Base-by-base conservation (phyloP, 208 protist genomes). In the Trypanosoma brucei region DNA sequence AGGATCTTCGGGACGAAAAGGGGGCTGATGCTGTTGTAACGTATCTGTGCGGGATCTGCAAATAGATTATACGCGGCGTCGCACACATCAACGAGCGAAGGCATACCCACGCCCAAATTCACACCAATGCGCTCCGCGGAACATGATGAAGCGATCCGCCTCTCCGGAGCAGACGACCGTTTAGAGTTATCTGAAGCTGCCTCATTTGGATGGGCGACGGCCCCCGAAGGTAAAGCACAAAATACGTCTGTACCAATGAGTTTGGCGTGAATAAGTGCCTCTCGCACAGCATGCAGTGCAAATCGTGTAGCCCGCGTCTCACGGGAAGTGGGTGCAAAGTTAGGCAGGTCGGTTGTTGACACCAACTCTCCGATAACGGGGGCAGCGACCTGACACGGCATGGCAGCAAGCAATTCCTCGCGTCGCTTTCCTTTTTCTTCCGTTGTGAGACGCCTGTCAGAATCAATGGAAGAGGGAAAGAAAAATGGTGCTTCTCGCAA, bases 1-100 rank as follows among this genome's bases (percentile, higher is more conserved):
- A 99, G 70, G 31, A 98, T 98, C 61, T 95, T 93, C 2, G 98
- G 98, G 14, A 99, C 84, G 67, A 99, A 98, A 42, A 94, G 84
- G 1, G 96, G 94, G 58, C 85, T 81, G 55, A 99, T 76, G 70
- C 68, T 78, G 45, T 58, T 79, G 68, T 78, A 83, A 55, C 84
- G 74, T 42, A 83, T 74, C 9, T 45, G 51, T 8, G 35, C 34
- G 11, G 63, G 72, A 55, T 77, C 67, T 0, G 65, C 75, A n/a
- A 71, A 73, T 5, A 95, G 73, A 39, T 62, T 62, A 13, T 72
- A 63, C 0, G 82, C 63, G n/a, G 83, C 84, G 57, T 95, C 88
- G 3, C 72, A 68, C 0, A 93, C 82, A 59, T 95, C 89, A 14
- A 71, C 55, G 13, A 96, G 68, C 0, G 86, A 96, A 13, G 88